Evolutionary conservation across 139 green algal species (phyloP), one percentile per base, ranked within the genome.

Genomic region (Bryopsis sp.): DNA sequence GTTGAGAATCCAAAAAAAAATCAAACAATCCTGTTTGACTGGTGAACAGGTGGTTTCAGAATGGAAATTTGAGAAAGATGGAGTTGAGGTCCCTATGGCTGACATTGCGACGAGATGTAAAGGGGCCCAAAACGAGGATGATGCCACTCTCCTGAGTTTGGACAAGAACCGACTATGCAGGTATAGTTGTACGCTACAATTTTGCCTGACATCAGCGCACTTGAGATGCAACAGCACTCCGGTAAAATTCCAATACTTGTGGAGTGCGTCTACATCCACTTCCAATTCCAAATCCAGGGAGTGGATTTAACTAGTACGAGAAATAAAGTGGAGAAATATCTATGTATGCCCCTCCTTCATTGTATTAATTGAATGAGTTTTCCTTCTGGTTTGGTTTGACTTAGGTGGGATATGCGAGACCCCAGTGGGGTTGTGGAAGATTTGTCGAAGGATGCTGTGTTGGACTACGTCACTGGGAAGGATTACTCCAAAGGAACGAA

Each of bases 41-140:
- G n/a, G n/a, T n/a, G n/a, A n/a, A n/a, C n/a, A n/a, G n/a, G n/a
- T 97, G 1, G 86, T 97, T 29, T 78, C 72, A 37, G 85, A 93
- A 64, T 98, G 85, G 81, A 72, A 47, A 35, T 95, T 95, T 67
- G 47, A 90, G n/a, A 96, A 96, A 76, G 89, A 97, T 68, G 76
- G 74, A 1, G 83, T 87, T 19, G 87, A 93, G n/a, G 71, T 89
- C 29, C 81, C 78, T 47, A 84, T 83, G 58, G 43, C 32, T 22
- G 91, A 95, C 61, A 87, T 96, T 34, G 62, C 68, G 15, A 75
- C 74, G 39, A 89, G 97, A 38, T 85, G 80, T 64, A 96, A 96
- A 73, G 68, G 73, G 2, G 79, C 78, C 1, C 77, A 84, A 75
- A 69, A 85, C 61, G 84, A 94, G 29, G 78, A 88, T 63, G 91